phyloP scores from a whole-genome alignment of 108 stramenopile genomes.

The Cyclotella distinguenda region DNA sequence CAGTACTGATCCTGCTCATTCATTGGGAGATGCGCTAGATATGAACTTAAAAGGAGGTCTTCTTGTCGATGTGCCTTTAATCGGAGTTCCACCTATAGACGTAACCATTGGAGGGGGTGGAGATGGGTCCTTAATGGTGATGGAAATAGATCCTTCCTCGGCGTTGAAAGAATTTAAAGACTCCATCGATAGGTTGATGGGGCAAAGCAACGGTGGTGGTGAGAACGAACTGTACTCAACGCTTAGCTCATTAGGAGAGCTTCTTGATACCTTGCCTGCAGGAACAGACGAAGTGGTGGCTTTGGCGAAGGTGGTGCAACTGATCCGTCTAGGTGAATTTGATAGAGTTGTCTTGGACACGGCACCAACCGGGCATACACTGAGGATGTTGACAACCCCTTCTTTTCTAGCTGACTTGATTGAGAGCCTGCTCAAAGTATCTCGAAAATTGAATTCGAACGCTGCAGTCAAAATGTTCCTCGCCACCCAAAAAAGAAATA shows the following conservation, averaged over 20 bases:
- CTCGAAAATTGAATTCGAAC: slow-evolving; percentile 76
- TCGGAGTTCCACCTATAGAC: slow-evolving; percentile 61
- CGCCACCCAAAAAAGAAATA: slow-evolving; percentile 39
- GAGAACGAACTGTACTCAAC: slow-evolving; percentile 53
- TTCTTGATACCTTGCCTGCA: slow-evolving; percentile 87
- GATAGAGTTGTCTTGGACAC: slow-evolving; percentile 94
- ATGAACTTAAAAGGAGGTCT: slow-evolving; percentile 71
- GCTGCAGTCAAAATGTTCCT: slow-evolving; percentile 63
- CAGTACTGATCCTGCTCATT: slow-evolving; percentile 96
- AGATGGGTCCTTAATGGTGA: slow-evolving; percentile 75
- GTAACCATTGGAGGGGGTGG: neutral
- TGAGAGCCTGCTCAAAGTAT: slow-evolving; percentile 65
- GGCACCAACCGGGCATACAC: slow-evolving; percentile 95
- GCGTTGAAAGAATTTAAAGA: slow-evolving; percentile 76
- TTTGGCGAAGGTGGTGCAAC: slow-evolving; percentile 84
- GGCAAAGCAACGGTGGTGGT: slow-evolving; percentile 30
- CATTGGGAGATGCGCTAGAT: slow-evolving; percentile 91
- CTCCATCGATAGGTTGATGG: slow-evolving; percentile 72
- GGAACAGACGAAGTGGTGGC: slow-evolving; percentile 95
- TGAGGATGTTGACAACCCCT: slow-evolving; percentile 88
- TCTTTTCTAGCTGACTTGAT: slow-evolving; percentile 81
- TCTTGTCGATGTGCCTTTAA: slow-evolving; percentile 65
- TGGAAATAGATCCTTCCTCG: slow-evolving; percentile 82
- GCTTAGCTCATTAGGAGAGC: slow-evolving; percentile 68
- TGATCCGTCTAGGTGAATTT: slow-evolving; percentile 81